These are phyloP conservation scores for Arabidopsis hybrid DNA, from an alignment of 441 rosid genomes.

Conservation along the genomic window DNA sequence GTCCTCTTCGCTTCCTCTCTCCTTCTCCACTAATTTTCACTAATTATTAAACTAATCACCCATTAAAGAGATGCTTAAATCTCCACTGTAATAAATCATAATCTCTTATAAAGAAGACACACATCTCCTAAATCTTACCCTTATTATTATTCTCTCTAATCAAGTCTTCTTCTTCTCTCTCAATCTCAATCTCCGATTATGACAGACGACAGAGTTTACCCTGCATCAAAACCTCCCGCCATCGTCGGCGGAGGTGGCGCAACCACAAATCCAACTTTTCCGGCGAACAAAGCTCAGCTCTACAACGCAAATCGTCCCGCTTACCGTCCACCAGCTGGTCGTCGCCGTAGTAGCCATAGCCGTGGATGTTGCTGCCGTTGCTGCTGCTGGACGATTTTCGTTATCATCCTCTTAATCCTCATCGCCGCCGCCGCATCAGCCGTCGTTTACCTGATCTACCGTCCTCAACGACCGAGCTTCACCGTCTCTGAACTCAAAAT, in stretches of 20 bases:
- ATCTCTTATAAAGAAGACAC: slow-evolving; percentile 29
- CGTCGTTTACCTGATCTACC: slow-evolving; percentile 71
- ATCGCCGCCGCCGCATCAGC: slow-evolving; percentile 62
- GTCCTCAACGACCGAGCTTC: slow-evolving; percentile 85
- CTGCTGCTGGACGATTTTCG: slow-evolving; percentile 59
- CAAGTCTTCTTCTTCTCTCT: slow-evolving; percentile 9
- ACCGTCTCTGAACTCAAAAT: slow-evolving; percentile 65
- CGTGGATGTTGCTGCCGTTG: slow-evolving; percentile 70
- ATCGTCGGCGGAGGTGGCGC: slow-evolving; percentile 29
- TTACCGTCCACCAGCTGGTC: slow-evolving; percentile 72
- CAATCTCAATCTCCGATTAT: slow-evolving; percentile 39
- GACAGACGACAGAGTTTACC: slow-evolving; percentile 67
- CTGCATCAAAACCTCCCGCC: slow-evolving; percentile 58
- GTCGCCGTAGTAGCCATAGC: slow-evolving; percentile 57
- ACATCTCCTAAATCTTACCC: slow-evolving; percentile 17
- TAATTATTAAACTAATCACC: slow-evolving; percentile 24
- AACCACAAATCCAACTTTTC: slow-evolving; percentile 56
- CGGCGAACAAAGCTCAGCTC: slow-evolving; percentile 74
- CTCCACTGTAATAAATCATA: slow-evolving; percentile 22
- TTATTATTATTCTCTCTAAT: not conserved
- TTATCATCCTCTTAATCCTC: slow-evolving; percentile 59
- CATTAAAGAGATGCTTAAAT: slow-evolving; percentile 17
- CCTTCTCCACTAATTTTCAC: not conserved
- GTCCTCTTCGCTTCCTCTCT: slow-evolving; percentile 39
- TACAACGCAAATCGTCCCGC: slow-evolving; percentile 77